Evolutionary conservation across 345 rosid species (phyloP), one percentile per base, ranked within the genome.

Genomic region (Garcia nutans): DNA sequence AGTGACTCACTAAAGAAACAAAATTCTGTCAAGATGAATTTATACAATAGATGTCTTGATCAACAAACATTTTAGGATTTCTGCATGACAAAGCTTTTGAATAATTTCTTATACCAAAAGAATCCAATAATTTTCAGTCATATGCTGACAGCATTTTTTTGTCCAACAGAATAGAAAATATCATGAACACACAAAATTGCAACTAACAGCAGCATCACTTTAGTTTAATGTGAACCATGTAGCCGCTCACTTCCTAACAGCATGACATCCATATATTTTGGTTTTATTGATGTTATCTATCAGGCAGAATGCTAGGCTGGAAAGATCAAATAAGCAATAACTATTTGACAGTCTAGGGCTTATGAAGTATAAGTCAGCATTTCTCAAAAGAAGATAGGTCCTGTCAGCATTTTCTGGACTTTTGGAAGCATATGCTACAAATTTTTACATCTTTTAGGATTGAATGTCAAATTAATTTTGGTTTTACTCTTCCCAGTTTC

Each of bases 401-500:
- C n/a, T 19, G 20, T 62, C 56, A 7, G 47, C 49, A 74, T 23
- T 19, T 15, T 73, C 57, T 73, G 61, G 10, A 19, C 44, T 20
- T 60, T 17, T 64, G 45, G 23, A 58, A 42, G 24, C 37, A 31
- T 65, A 12, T 24, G n/a, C 49, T 31, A 12, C 19, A 8, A 77
- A 23, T 33, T 52, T 52, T 6, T 16, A 4, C 5, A 8, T 28
- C 49, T 54, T 62, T 44, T 13, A 26, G 58, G 37, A 41, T n/a
- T n/a, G n/a, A n/a, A n/a, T 22, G 20, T 73, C 68, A 65, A 31
- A 74, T 37, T 58, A 72, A 44, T 58, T 74, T 24, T 73, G 58
- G 8, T 28, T 54, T 15, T 72, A 75, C 57, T 55, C 76, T 74
- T 62, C 56, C 67, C 50, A 72, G 64, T 65, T 49, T 72, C 71